Conservation (phyloP, 139 green algal genomes). For the Penium margaritaceum region DNA sequence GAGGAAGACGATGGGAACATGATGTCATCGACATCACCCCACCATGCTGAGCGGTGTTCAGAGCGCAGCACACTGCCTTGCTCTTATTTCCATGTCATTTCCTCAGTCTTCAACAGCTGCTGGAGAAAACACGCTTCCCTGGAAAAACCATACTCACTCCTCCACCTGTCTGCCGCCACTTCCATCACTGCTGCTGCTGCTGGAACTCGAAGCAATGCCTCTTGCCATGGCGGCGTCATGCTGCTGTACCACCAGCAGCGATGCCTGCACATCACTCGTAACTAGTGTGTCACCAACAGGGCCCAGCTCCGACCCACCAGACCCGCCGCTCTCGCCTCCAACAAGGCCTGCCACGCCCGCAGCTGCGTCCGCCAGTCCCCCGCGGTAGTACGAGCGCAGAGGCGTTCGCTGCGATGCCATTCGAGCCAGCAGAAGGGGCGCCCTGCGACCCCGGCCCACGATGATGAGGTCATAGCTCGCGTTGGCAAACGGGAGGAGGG, state of each 20-base stretch:
- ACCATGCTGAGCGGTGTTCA: too few relatives aligned
- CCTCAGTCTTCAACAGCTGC: too few relatives aligned
- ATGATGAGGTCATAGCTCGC: constrained; percentile 28
- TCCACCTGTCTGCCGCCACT: too few relatives aligned
- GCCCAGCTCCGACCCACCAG: constrained; percentile 11
- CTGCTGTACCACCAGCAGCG: constrained; percentile 37
- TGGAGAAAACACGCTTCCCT: too few relatives aligned
- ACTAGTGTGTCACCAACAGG: constrained; percentile 20
- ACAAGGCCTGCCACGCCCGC: background rate
- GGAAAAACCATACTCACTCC: too few relatives aligned
- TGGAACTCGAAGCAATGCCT: background rate
- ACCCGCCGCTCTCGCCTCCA: background rate
- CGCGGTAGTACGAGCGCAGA: background rate
- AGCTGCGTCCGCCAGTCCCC: constrained; percentile 23
- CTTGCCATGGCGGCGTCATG: constrained; percentile 21
- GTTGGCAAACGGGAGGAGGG: constrained; percentile 1
- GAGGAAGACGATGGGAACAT: too few relatives aligned
- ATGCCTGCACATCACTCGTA: constrained; percentile 12
- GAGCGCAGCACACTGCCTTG: too few relatives aligned
- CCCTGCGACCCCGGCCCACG: constrained; percentile 15
- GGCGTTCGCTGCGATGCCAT: constrained; percentile 9
- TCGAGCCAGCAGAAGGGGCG: constrained; percentile 6
- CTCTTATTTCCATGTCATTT: too few relatives aligned
- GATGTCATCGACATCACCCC: too few relatives aligned
- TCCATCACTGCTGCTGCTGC: too few relatives aligned